Percentiles rank a stretch among this genome's conserved stretches.
Conservation (phyloP, 225 moss, liverwort and hornwort genomes). For the Lunularia cruciata region DNA sequence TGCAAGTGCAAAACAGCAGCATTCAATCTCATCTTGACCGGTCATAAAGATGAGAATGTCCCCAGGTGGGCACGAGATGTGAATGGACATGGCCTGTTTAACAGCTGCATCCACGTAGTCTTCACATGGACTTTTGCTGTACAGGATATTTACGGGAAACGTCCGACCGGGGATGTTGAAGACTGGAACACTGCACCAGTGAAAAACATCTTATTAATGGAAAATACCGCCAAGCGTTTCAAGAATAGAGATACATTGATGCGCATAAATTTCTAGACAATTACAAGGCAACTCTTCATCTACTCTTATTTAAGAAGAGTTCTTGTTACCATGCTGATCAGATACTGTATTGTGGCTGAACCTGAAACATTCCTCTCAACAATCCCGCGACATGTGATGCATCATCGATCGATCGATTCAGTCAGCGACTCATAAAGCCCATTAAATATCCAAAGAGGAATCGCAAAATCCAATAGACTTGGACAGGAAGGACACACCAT, state of each 20-base stretch:
- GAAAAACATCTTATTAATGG: constrained; percentile 9
- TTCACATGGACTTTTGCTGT: constrained; percentile 95
- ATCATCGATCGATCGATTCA: no score
- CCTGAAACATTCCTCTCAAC: no score
- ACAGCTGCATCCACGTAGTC: constrained; percentile 98
- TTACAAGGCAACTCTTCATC: no score
- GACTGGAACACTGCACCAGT: constrained; percentile 74
- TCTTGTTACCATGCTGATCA: no score
- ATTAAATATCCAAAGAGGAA: neutral
- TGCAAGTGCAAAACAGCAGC: constrained; percentile 93
- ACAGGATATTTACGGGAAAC: constrained; percentile 90
- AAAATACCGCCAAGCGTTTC: no score
- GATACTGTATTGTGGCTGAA: constrained; percentile 4
- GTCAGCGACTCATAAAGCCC: no score
- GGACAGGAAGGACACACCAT: neutral
- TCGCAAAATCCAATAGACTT: neutral
- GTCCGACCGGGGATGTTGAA: constrained; percentile 94
- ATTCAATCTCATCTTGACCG: constrained; percentile 99
- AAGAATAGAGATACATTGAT: no score
- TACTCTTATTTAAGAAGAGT: no score
- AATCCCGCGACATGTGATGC: no score
- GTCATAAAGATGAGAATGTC: constrained; percentile 99
- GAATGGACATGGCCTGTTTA: constrained; percentile 99
- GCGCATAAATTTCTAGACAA: no score
- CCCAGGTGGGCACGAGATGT: constrained; percentile 86